These are phyloP conservation scores for Candida golubevii DNA, from an alignment of 805 yeast species.

Conservation along the genomic window DNA sequence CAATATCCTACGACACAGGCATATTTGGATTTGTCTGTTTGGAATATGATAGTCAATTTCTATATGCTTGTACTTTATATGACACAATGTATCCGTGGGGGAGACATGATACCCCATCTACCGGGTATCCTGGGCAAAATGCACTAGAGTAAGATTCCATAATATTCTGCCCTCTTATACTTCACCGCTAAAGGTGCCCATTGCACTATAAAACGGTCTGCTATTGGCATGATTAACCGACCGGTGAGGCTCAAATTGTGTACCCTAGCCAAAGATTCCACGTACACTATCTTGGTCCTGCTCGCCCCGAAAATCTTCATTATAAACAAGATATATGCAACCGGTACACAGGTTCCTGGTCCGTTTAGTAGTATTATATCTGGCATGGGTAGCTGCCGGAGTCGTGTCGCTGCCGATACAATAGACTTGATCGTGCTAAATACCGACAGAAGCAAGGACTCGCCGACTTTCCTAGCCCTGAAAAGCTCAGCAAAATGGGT, in stretches of 20 bases:
- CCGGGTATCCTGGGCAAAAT: too few species aligned
- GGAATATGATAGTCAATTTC: too few species aligned
- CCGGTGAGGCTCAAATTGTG: conserved; percentile 74
- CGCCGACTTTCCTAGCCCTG: conserved; percentile 62
- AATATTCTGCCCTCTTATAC: conserved; percentile 63
- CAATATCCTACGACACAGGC: too few species aligned
- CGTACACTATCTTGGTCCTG: conserved; percentile 60
- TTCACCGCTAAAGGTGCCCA: conserved; percentile 62
- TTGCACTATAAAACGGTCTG: conserved; percentile 81
- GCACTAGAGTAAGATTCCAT: conserved; percentile 63
- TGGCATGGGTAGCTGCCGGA: conserved; percentile 33
- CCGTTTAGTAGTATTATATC: conserved; percentile 60
- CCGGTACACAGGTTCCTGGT: conserved; percentile 76
- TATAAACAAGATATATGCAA: conserved; percentile 53
- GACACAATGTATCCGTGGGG: too few species aligned
- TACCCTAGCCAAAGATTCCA: conserved; percentile 87
- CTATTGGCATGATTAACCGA: conserved; percentile 58
- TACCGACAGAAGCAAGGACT: conserved; percentile 44
- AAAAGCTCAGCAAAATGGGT: conserved; percentile 34
- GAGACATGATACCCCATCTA: too few species aligned
- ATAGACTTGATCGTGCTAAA: conserved; percentile 41
- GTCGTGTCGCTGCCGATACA: conserved; percentile 21
- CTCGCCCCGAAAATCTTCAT: conserved; percentile 46
- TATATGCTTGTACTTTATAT: too few species aligned
- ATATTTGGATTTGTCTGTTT: too few species aligned